Base-by-base conservation (phyloP, 2,329 filamentous ascomycete species). In the Aspergillus amoenus region DNA sequence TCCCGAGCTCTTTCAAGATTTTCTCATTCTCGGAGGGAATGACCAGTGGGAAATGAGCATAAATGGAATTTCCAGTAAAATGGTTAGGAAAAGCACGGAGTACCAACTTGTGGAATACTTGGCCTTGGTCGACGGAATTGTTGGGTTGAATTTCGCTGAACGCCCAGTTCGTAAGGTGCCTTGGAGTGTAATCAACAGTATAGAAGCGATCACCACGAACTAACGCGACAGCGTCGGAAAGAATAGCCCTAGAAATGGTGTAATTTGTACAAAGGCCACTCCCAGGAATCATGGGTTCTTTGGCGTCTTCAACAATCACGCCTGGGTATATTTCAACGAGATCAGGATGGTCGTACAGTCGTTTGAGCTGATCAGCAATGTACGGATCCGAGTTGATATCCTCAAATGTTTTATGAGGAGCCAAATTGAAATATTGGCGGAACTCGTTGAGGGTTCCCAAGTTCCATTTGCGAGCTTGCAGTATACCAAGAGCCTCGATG, bases 401-500 rank as follows among this genome's bases (percentile, higher is more conserved):
- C 46, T 82, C 76, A 54, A 83, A 83, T 1, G 73, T 78, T 47
- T 76, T 72, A 61, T 83, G 77, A 3, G 76, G 73, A 22, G 76
- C 69, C 56, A 87, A 66, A 30, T 82, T 82, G 56, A 80, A 84
- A 68, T 74, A 82, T 60, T 72, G 77, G 61, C 74, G 81, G 70
- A 79, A 81, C 64, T 77, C 82, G 62, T 88, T 88, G 40, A 88
- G 70, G 0, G 84, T 83, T 0, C 81, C 83, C 11, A 86, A 71
- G 53, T 84, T 80, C 85, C 84, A 88, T 39, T 81, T 81, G 40
- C 85, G 81, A 5, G 81, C 82, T 62, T 88, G 85, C 17, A 80
- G 76, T 50, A 88, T 88, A 8, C 84, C 85, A 2, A 87, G 77
- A 3, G 86, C 77, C 68, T 88, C 86, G n/a, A 88, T 79, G 1